Percentiles rank a stretch among this genome's conserved stretches.
Conservation (phyloP, 305 asterid genomes). For the Plantago lanceolata region DNA sequence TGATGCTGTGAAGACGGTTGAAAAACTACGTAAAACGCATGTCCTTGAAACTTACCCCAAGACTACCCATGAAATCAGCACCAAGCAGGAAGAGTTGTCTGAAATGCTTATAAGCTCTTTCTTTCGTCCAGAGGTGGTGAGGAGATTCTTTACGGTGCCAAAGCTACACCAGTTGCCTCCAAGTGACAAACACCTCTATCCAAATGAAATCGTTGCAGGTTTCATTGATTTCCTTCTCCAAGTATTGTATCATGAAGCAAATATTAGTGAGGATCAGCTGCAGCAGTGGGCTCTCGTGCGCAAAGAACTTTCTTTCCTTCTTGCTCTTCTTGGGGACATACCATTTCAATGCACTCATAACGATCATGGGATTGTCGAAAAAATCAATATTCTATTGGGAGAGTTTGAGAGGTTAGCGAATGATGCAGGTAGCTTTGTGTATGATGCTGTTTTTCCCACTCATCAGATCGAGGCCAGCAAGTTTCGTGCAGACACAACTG, state of each 20-base stretch:
- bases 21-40: too few relatives aligned
- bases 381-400: background rate
- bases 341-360: background rate
- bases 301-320: conserved; percentile 4
- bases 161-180: background rate
- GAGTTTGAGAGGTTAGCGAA: background rate
- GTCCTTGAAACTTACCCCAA: too few relatives aligned
- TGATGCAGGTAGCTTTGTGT: background rate
- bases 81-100: background rate
- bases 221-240: background rate
- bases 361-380: background rate
- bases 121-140: background rate
- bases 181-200: background rate
- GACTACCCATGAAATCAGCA: too few relatives aligned
- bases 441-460: background rate
- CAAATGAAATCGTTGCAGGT: conserved; percentile 1
- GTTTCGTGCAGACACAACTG: background rate
- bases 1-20: too few relatives aligned
- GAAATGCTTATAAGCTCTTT: background rate
- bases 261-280: background rate
- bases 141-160: background rate
- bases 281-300: background rate
- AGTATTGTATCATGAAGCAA: background rate
- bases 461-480: background rate
- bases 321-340: background rate